Base-by-base conservation (phyloP, 2,329 filamentous ascomycete genomes). In the Phyllosticta citriasiana region DNA sequence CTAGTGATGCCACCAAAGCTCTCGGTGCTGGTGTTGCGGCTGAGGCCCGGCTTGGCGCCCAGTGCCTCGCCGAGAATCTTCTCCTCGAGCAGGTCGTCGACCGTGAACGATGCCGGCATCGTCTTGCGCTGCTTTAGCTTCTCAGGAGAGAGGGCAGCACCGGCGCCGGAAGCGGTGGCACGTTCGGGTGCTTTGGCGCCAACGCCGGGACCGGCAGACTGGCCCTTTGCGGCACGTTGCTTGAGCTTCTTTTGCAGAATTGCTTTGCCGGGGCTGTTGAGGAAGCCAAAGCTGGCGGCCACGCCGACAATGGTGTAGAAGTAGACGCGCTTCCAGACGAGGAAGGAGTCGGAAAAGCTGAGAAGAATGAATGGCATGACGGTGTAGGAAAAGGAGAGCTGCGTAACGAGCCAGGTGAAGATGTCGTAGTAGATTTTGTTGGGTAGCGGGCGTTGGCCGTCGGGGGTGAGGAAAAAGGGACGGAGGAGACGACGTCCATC, bases 401-500 rank as follows among this genome's bases (percentile, higher is more conserved):
- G 92, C 0, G 92, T 96, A 12, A 84, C 79, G 26, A 96, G 58
- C 74, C 84, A 89, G 62, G 88, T 89, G 64, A 84, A 79, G 56
- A 90, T 70, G 70, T 99, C 94, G 76, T 99, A 99, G 77, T 91
- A 93, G 64, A 80, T 84, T 75, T 99, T 99, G 68, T 84, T 59
- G 81, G 81, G 64, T 81, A 73, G 66, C 2, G 69, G 65, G 8
- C 65, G 60, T 57, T 71, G 84, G 40, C 88, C 89, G 65, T 88
- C 83, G 1, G 91, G 83, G 59, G 91, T 86, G 55, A 97, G 78
- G 80, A 99, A 97, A 77, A 99, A 93, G 24, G 94, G 94, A 1
- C 94, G 91, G 63, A 97, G 76, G 69, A 93, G 83, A 59, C 94
- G 90, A 59, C 94, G 91, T 74, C 88, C 90, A 71, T 97, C 92